phyloP scores from a whole-genome alignment of 257 asterid genomes.

The Gentiana dahurica region DNA sequence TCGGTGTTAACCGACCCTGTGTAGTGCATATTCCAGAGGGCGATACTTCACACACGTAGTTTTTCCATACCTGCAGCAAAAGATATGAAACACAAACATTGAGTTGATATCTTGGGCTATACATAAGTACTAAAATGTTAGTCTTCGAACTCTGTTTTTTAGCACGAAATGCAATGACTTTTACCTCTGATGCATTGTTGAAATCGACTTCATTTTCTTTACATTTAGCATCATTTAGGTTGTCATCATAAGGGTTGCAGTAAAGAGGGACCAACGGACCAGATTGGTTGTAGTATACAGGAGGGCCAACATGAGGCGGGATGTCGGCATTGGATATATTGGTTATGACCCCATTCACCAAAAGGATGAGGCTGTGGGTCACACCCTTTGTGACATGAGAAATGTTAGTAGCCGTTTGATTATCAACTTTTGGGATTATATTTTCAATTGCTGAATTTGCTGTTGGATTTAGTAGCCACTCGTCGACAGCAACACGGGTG shows the following conservation, averaged over 20 bases:
- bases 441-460: constrained; percentile 24
- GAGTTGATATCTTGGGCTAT: too few species aligned
- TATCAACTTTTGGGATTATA: constrained; percentile 26
- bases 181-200: constrained; percentile 21
- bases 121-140: too few species aligned
- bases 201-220: constrained; percentile 17
- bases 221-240: constrained; percentile 18
- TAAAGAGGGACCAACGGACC: constrained; percentile 26
- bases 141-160: too few species aligned
- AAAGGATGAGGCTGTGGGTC: constrained; percentile 12
- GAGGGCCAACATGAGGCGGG: constrained; percentile 19
- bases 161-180: too few species aligned
- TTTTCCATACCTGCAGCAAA: constrained; percentile 17
- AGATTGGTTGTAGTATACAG: constrained; percentile 26
- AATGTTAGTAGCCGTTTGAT: constrained; percentile 16
- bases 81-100: too few species aligned
- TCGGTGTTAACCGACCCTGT: constrained; percentile 26
- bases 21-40: constrained; percentile 19
- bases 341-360: constrained; percentile 17
- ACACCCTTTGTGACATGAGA: constrained; percentile 18
- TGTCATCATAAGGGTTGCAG: constrained; percentile 24
- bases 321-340: constrained; percentile 24
- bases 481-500: constrained; percentile 29
- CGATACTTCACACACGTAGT: constrained; percentile 26
- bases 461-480: constrained; percentile 32